Evolutionary conservation across 352 stramenopile species (phyloP).

Genomic region (Phytophthora agathidicida): DNA sequence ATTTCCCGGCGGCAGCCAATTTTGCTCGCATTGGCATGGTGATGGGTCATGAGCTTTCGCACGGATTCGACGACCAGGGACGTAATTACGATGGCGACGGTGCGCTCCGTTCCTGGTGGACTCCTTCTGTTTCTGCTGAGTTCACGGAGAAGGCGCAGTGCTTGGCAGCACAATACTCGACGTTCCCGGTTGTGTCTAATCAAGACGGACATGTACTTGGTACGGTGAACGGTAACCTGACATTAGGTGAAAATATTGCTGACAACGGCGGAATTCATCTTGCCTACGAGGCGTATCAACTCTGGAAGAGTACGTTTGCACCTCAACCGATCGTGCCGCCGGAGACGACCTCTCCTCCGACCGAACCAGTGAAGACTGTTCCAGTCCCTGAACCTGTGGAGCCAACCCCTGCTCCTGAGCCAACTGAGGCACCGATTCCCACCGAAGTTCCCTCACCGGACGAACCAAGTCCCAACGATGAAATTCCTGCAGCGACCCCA

Average conservation of each 20-base stretch:
- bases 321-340: constrained; percentile 1
- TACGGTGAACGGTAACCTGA: constrained; percentile 90
- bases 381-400: neutral
- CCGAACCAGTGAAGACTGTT: neutral
- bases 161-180: constrained; percentile 65
- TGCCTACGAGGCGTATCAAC: constrained; percentile 82
- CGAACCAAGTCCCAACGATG: neutral
- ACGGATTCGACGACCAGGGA: constrained; percentile 95
- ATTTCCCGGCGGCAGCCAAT: constrained; percentile 89
- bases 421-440: too few relatives aligned
- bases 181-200: constrained; percentile 47
- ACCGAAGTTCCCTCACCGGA: too few relatives aligned
- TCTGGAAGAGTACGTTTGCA: constrained; percentile 43
- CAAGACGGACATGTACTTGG: constrained; percentile 50
- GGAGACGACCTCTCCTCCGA: constrained; percentile 5
- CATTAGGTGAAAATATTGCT: constrained; percentile 93
- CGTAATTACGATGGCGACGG: constrained; percentile 86
- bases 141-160: constrained; percentile 65
- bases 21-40: constrained; percentile 93
- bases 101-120: constrained; percentile 94
- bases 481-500: constrained; percentile 3
- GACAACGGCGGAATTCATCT: constrained; percentile 90
- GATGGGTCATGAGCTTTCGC: constrained; percentile 94
- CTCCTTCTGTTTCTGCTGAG: constrained; percentile 47
- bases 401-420: neutral